phyloP scores from a whole-genome alignment of 2,329 filamentous ascomycete species.

The Aspergillus latus region DNA sequence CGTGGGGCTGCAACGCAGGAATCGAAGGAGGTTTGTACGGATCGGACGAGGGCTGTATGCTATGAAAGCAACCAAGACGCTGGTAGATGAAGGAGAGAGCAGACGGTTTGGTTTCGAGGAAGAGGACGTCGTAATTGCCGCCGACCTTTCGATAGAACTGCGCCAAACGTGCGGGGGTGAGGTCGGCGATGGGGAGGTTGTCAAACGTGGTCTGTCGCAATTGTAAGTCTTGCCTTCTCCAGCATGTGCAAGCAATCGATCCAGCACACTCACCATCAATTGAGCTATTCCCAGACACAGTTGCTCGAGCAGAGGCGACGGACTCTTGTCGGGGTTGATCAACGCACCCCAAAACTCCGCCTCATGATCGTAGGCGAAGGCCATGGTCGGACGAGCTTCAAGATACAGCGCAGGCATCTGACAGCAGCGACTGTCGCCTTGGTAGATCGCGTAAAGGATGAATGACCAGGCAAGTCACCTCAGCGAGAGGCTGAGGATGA shows the following conservation, averaged over 20 bases:
- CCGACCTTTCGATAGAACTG: slow-evolving; percentile 73
- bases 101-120: slow-evolving; percentile 69
- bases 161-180: slow-evolving; percentile 69
- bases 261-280: slow-evolving; percentile 62
- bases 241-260: background rate
- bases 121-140: slow-evolving; percentile 75
- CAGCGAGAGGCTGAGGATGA: background rate
- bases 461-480: background rate
- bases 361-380: slow-evolving; percentile 28
- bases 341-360: slow-evolving; percentile 59
- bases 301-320: slow-evolving; percentile 65
- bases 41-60: slow-evolving; percentile 69
- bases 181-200: slow-evolving; percentile 35
- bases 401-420: slow-evolving; percentile 20
- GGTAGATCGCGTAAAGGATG: slow-evolving; percentile 1
- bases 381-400: slow-evolving; percentile 27
- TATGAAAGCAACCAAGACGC: slow-evolving; percentile 85
- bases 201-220: slow-evolving; percentile 32
- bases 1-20: slow-evolving; percentile 76
- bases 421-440: slow-evolving; percentile 17
- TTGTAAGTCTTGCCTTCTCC: slow-evolving; percentile 1
- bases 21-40: slow-evolving; percentile 74
- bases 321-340: slow-evolving; percentile 66
- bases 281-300: slow-evolving; percentile 67
- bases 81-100: slow-evolving; percentile 91